A percentile compares a stretch with the other conserved stretches of the same genome.
Evolutionary conservation across 2,329 filamentous ascomycete genomes (phyloP).

Genomic region (Penicillium digitatum): DNA sequence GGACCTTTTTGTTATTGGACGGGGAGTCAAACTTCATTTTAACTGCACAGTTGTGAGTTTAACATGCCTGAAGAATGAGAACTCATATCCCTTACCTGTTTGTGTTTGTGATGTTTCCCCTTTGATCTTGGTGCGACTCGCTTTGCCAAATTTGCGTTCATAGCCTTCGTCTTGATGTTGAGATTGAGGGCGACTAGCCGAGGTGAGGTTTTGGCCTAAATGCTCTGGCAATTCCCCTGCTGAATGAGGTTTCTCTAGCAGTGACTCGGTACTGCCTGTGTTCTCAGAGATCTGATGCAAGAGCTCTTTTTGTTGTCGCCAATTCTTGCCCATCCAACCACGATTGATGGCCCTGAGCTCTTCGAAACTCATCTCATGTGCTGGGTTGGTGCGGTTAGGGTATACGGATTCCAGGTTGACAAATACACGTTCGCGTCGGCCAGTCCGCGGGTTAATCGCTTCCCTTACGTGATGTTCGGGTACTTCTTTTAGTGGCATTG

Average conservation of each 20-base stretch:
- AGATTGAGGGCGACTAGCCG: constrained; percentile 21
- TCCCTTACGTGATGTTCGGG: constrained; percentile 74
- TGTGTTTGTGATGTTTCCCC: constrained; percentile 65
- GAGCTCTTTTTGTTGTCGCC: constrained; percentile 49
- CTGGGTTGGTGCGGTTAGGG: constrained; percentile 66
- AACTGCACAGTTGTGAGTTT: constrained; percentile 52
- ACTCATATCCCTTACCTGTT: constrained; percentile 62
- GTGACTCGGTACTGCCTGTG: constrained; percentile 20
- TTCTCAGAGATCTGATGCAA: constrained; percentile 52
- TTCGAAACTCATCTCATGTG: constrained; percentile 82
- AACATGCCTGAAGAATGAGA: constrained; percentile 27
- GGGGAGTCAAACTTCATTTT: constrained; percentile 92
- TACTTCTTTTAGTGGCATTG: constrained; percentile 52
- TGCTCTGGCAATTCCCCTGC: constrained; percentile 28
- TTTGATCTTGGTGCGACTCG: constrained; percentile 76
- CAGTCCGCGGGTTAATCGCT: constrained; percentile 74
- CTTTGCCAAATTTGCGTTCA: constrained; percentile 40
- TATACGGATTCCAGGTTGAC: constrained; percentile 84
- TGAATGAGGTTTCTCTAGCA: constrained; percentile 16
- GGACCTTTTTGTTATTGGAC: constrained; percentile 73
- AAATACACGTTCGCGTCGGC: constrained; percentile 79
- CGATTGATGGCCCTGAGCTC: constrained; percentile 76
- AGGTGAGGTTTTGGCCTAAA: constrained; percentile 31
- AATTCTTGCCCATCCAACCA: constrained; percentile 60
- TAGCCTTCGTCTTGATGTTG: constrained; percentile 21